Percentiles rank a stretch among this genome's conserved stretches.
Conservation (phyloP, 352 stramenopile species). For the Phytophthora macrochlamydospora region DNA sequence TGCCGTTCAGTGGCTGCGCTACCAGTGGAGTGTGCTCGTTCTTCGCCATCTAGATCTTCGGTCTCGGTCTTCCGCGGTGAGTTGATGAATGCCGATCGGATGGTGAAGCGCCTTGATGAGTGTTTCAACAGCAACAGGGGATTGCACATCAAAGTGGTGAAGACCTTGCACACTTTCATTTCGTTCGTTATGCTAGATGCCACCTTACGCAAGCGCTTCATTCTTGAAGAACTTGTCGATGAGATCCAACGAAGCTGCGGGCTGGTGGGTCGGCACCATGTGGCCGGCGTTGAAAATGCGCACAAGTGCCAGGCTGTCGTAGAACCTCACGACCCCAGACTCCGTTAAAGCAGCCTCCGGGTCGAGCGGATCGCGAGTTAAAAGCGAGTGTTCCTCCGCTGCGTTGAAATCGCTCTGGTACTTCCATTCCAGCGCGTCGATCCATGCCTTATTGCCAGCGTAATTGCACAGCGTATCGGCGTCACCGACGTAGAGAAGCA, state of each 20-base stretch:
- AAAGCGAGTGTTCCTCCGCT: constrained; percentile 36
- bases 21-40: constrained; percentile 32
- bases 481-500: constrained; percentile 96
- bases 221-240: constrained; percentile 67
- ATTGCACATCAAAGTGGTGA: constrained; percentile 2
- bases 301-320: constrained; percentile 50
- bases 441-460: constrained; percentile 95
- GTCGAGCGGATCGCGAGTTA: constrained; percentile 25
- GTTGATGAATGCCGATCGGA: constrained; percentile 6
- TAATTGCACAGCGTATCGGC: constrained; percentile 97
- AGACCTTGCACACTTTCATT: neutral
- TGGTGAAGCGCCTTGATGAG: neutral
- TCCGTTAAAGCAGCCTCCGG: constrained; percentile 10
- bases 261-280: constrained; percentile 62
- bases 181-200: neutral
- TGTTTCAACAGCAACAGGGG: neutral
- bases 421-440: constrained; percentile 89
- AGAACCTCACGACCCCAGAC: constrained; percentile 37
- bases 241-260: constrained; percentile 48
- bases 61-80: neutral
- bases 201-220: constrained; percentile 14
- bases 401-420: constrained; percentile 82
- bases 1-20: neutral
- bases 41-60: constrained; percentile 8
- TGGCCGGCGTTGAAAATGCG: constrained; percentile 60